A percentile compares a stretch with the other conserved stretches of the same genome.
These are phyloP conservation scores for Coleophoma eucalyptorum DNA, from an alignment of 2,329 filamentous ascomycete species.

Conservation along the genomic window DNA sequence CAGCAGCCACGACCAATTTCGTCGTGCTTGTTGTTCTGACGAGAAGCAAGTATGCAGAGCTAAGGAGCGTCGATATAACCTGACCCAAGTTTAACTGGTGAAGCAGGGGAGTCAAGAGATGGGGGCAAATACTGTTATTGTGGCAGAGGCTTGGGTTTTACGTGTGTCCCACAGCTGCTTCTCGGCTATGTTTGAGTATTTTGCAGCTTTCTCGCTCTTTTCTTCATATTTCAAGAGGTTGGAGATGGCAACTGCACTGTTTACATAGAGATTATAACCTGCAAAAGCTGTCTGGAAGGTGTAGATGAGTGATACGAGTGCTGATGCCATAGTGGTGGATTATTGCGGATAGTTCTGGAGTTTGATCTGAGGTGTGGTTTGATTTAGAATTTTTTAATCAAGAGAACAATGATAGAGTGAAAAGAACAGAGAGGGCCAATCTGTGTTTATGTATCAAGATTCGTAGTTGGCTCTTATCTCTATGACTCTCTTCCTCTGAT, in stretches of 20 bases:
- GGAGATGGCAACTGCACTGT: constrained; percentile 34
- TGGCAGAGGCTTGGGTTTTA: constrained; percentile 36
- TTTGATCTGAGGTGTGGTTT: too few species aligned
- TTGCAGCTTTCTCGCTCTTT: constrained; percentile 38
- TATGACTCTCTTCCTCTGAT: too few species aligned
- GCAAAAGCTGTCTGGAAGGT: constrained; percentile 33
- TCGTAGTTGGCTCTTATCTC: too few species aligned
- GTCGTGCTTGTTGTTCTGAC: not conserved
- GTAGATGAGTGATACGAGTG: constrained; percentile 28
- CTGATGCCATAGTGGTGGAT: constrained; percentile 5
- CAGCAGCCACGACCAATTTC: not conserved
- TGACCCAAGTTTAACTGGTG: constrained; percentile 1
- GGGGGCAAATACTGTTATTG: constrained; percentile 29
- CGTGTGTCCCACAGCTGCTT: constrained; percentile 38
- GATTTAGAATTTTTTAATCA: too few species aligned
- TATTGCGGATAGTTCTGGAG: too few species aligned
- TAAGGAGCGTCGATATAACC: constrained; percentile 11
- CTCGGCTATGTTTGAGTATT: constrained; percentile 37
- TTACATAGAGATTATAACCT: constrained; percentile 37
- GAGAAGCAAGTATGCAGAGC: constrained; percentile 5
- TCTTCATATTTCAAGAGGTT: constrained; percentile 41
- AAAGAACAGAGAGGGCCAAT: too few species aligned
- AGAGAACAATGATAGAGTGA: too few species aligned
- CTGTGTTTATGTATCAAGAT: too few species aligned
- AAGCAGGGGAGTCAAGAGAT: constrained; percentile 1